These are phyloP conservation scores for Lepidium africanum DNA, from an alignment of 345 rosid genomes.

Conservation along the genomic window DNA sequence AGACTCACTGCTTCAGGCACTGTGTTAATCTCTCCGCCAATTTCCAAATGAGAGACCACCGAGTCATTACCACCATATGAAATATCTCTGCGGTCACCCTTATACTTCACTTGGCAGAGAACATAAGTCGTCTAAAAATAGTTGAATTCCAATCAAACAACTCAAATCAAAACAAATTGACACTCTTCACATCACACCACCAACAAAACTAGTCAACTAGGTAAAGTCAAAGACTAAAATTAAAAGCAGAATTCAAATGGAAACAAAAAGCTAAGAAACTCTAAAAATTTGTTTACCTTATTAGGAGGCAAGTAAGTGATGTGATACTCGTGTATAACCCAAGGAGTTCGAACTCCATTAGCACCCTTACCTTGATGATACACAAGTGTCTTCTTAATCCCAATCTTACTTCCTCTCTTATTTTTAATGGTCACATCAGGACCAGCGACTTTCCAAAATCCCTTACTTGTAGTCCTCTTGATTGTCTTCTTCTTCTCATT, in stretches of 20 bases:
- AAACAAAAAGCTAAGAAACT: too few relatives aligned
- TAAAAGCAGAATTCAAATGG: not conserved
- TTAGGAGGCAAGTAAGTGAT: slow-evolving; percentile 11
- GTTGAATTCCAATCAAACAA: too few relatives aligned
- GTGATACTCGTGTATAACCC: slow-evolving; percentile 27
- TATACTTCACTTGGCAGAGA: too few relatives aligned
- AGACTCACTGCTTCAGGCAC: not conserved
- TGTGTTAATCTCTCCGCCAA: not conserved
- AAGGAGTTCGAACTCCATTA: not conserved
- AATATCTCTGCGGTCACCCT: not conserved
- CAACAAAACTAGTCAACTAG: too few relatives aligned
- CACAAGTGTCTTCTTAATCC: slow-evolving; percentile 28
- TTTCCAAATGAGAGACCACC: not conserved
- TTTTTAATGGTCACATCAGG: not conserved
- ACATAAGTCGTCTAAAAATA: too few relatives aligned
- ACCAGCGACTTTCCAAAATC: too few relatives aligned
- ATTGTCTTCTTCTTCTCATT: not conserved
- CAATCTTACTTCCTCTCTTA: slow-evolving; percentile 17
- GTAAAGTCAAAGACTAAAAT: too few relatives aligned
- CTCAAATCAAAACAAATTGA: too few relatives aligned
- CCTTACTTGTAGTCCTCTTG: too few relatives aligned
- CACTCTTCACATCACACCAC: too few relatives aligned
- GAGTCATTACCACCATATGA: not conserved
- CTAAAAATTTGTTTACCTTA: too few relatives aligned
- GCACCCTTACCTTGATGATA: not conserved